Base-by-base conservation (phyloP, 2,329 filamentous ascomycete genomes). In the Scedosporium dehoogii region DNA sequence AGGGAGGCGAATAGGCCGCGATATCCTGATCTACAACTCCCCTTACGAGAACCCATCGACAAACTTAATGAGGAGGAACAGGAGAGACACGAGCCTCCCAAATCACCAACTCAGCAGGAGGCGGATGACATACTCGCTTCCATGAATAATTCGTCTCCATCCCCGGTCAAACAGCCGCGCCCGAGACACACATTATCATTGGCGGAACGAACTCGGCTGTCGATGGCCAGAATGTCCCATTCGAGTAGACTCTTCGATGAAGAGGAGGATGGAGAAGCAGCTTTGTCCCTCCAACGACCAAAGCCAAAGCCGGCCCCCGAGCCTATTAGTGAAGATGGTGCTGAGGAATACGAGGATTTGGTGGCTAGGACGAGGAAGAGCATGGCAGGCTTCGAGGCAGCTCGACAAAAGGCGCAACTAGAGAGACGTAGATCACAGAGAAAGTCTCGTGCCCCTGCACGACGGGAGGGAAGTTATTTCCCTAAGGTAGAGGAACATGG, bases 141-240 rank as follows among this genome's bases (percentile, higher is more conserved):
- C 0, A 81, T 86, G 70, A 74, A 79, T 25, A 77, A 78, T 56
- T 76, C 78, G 0, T 85, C 84, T 1, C 83, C 84, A 0, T 86
- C 85, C 0, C 85, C 85, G 0, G 70, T 75, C 53, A 86, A 85
- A 67, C 71, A 70, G 48, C 16, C 14, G 44, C 66, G 2, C 63
- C 74, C 76, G 0, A 78, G 83, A 0, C 83, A 84, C 59, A 81
- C 79, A 0, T 73, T 88, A 7, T 86, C 87, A 0, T 80, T 94
- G 0, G 82, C 88, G 3, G 91, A 96, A 70, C 87, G 92, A 58
- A 96, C 92, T 0, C 85, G 89, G 18, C 80, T 91, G 61, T 92
- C 90, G 18, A 93, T 96, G 86, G 85, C 87, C 0, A 79, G 85
- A 3, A 77, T 83, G 57, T 81, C 84, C 1, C 53, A 38, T 3